Percentiles rank a stretch among this genome's conserved stretches.
Conservation (phyloP, 768 basidiomycete genomes). For the Nidularia pulvinata region DNA sequence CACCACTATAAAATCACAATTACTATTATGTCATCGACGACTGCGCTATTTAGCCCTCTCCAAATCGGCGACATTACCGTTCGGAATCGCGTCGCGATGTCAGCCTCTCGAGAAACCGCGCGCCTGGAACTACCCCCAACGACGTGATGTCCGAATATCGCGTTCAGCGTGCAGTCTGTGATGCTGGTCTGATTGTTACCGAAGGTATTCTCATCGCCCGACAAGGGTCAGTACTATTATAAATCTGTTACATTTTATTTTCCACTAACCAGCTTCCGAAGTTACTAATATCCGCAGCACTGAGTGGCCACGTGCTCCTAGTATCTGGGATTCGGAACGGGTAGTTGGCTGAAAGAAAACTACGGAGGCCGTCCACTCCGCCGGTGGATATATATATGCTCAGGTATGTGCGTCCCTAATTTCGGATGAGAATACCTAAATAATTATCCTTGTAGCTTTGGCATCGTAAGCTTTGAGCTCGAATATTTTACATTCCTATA, state of each 20-base stretch:
- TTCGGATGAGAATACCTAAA: not conserved
- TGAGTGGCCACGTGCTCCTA: slow-evolving; percentile 42
- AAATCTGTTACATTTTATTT: not conserved
- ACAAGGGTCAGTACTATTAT: slow-evolving; percentile 31
- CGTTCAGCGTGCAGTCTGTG: slow-evolving; percentile 30
- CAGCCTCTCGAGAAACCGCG: slow-evolving; percentile 41
- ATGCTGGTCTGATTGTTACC: slow-evolving; percentile 34
- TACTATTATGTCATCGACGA: too few relatives aligned
- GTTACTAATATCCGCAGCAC: slow-evolving; percentile 21
- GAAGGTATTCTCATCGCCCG: slow-evolving; percentile 36
- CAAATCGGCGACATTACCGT: slow-evolving; percentile 27
- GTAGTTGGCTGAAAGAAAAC: slow-evolving; percentile 43
- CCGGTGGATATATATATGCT: slow-evolving; percentile 39
- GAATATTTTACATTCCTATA: not conserved
- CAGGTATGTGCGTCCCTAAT: slow-evolving; percentile 25
- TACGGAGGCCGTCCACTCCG: slow-evolving; percentile 43
- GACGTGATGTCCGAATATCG: slow-evolving; percentile 37
- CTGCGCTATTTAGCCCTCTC: not conserved
- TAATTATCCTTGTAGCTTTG: slow-evolving; percentile 17
- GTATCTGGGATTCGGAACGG: slow-evolving; percentile 45
- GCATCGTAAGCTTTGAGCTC: slow-evolving; percentile 26
- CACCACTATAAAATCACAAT: too few relatives aligned
- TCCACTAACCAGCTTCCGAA: not conserved
- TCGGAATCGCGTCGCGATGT: slow-evolving; percentile 36
- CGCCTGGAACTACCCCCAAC: slow-evolving; percentile 32